Percentiles rank a stretch among this genome's conserved stretches.
Conservation (phyloP, 768 basidiomycete genomes). For the Russula ochroleuca region DNA sequence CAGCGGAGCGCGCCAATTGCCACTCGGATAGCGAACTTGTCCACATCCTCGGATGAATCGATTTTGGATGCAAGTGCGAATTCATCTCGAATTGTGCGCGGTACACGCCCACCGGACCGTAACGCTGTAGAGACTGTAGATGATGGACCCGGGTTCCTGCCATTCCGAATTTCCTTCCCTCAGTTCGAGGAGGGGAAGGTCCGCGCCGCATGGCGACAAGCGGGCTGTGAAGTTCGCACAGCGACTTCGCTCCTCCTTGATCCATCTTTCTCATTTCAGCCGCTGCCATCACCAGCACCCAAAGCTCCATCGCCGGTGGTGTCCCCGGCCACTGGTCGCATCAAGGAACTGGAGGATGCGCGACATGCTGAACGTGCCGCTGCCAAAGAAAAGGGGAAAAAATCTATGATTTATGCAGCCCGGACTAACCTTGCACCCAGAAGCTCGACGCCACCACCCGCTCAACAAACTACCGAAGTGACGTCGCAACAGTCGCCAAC, state of each 20-base stretch:
- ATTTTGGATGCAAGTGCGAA: conserved; percentile 40
- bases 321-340: conserved; percentile 50
- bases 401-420: conserved; percentile 78
- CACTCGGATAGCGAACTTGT: conserved; percentile 35
- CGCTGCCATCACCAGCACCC: conserved; percentile 14
- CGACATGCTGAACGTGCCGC: conserved; percentile 60
- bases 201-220: conserved; percentile 63
- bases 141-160: conserved; percentile 41
- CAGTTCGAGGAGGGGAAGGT: conserved; percentile 41
- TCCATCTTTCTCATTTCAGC: conserved; percentile 42
- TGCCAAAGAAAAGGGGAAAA: conserved; percentile 70
- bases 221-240: conserved; percentile 54
- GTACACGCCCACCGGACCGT: conserved; percentile 19
- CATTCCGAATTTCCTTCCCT: conserved; percentile 63
- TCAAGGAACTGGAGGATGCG: conserved; percentile 72
- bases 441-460: conserved; percentile 38
- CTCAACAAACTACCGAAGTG: conserved; percentile 37
- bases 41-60: conserved; percentile 68
- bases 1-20: conserved; percentile 45
- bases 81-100: conserved; percentile 33
- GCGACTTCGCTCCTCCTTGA: conserved; percentile 59
- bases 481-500: conserved; percentile 40
- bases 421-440: conserved; percentile 43
- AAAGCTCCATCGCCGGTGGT: conserved; percentile 23
- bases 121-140: conserved; percentile 25